Base-by-base conservation (phyloP, 2,329 filamentous ascomycete species). In the Teratosphaeria gauchensis region DNA sequence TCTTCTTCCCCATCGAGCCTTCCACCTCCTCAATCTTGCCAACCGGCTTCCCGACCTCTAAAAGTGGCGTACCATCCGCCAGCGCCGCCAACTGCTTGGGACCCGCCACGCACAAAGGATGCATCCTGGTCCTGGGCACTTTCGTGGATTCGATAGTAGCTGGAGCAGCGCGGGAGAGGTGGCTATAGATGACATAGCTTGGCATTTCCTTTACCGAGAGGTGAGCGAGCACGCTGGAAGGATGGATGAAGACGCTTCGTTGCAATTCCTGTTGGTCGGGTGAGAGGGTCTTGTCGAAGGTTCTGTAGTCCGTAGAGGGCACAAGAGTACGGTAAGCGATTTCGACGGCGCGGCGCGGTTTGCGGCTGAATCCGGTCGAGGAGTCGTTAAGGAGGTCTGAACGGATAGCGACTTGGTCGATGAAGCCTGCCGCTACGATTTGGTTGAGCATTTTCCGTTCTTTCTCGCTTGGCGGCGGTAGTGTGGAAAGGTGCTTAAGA, bases 371-470 rank as follows among this genome's bases (percentile, higher is more conserved):
- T 1, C 59, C 57, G 61, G 87, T 84, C 0, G 86, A 85, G 0
- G 89, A 88, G 12, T 80, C 81, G 14, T 21, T 31, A 21, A 90
- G 81, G n/a, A 90, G 78, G 72, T 99, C 92, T 3, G 89, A 90
- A 61, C 94, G 89, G 65, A 97, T 91, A 53, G 94, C 94, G 48
- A 99, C 83, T 65, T 96, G 89, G 73, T 99, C 94, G 68, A 97
- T 85, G 76, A 96, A 97, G 0, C 92, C 94, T 0, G 90, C 88
- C 0, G 92, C 90, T 24, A 90, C 85, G 76, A 97, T 95, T 70
- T 96, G 90, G 72, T 95, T 95, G 31, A 99, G 78, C 0, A 90
- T 85, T 53, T 86, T 85, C 31, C 95, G 78, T 69, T 73, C 87
- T 64, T 85, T 87, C 6, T 84, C 76, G 0, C 83, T 82, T 77